phyloP scores from a whole-genome alignment of 331 rosid genomes.

The Saraca asoca region DNA sequence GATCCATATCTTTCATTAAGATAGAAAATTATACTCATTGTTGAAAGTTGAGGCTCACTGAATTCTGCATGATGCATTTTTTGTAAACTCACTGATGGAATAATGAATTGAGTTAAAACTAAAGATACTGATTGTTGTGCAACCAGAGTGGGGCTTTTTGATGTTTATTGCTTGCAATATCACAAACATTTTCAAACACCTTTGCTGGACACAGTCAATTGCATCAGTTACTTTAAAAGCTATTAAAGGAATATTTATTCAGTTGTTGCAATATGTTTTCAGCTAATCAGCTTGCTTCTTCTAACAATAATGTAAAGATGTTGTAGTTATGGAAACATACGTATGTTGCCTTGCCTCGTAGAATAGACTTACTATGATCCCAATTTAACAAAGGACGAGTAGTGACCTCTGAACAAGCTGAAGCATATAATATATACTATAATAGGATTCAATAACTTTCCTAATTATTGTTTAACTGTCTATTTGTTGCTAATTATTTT shows the following conservation, averaged over 20 bases:
- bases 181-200: too few relatives aligned
- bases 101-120: too few relatives aligned
- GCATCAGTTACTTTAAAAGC: too few relatives aligned
- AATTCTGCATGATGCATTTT: background rate
- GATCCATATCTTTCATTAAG: background rate
- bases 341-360: background rate
- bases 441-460: background rate
- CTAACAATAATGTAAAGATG: background rate
- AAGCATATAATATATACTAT: too few relatives aligned
- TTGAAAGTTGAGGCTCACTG: background rate
- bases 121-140: too few relatives aligned
- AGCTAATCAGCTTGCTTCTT: background rate
- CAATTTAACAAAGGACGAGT: background rate
- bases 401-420: background rate
- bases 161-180: too few relatives aligned
- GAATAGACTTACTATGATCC: background rate
- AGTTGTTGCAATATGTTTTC: too few relatives aligned
- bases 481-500: background rate
- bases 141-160: too few relatives aligned
- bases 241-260: too few relatives aligned
- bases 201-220: too few relatives aligned
- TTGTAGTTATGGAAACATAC: background rate
- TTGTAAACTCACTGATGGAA: too few relatives aligned
- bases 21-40: background rate
- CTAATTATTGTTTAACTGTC: background rate